A percentile compares a stretch with the other conserved stretches of the same genome.
Conservation (phyloP, 2,329 filamentous ascomycete species). For the Ascocoryne sarcoides region DNA sequence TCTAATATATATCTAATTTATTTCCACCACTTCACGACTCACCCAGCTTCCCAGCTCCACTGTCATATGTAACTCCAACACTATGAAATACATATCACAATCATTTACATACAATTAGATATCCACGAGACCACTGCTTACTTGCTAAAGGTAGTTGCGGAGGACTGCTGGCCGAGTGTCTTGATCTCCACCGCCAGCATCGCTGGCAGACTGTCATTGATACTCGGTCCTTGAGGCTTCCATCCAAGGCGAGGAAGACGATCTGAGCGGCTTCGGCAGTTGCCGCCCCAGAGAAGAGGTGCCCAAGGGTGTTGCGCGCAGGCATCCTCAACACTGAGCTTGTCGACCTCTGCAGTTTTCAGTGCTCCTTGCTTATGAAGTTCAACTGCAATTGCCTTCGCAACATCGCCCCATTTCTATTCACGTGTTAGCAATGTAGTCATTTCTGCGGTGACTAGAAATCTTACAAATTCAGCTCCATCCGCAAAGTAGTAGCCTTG, state of each 20-base stretch:
- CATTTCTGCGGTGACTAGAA: not conserved
- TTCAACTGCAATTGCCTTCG: constrained; percentile 36
- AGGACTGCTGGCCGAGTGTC: constrained; percentile 13
- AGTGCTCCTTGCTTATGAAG: constrained; percentile 41
- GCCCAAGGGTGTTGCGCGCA: constrained; percentile 20
- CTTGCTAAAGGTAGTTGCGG: constrained; percentile 10
- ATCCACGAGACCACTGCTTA: no score
- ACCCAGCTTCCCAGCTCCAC: no score
- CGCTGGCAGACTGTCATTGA: constrained; percentile 15
- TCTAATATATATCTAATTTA: no score
- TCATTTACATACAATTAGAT: no score
- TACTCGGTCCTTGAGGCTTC: constrained; percentile 12
- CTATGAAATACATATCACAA: no score
- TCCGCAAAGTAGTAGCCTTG: constrained; percentile 47
- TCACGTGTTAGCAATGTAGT: constrained; percentile 26
- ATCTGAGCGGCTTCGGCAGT: constrained; percentile 17
- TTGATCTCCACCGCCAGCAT: constrained; percentile 18
- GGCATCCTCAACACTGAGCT: constrained; percentile 18
- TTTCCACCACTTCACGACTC: no score
- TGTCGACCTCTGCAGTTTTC: constrained; percentile 14
- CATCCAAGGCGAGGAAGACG: constrained; percentile 18
- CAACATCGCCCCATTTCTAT: constrained; percentile 41
- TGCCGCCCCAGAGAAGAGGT: constrained; percentile 23
- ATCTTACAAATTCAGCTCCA: constrained; percentile 8
- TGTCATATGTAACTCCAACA: no score